phyloP scores from a whole-genome alignment of 768 basidiomycete species.

The Rhodotorula diobovata region DNA sequence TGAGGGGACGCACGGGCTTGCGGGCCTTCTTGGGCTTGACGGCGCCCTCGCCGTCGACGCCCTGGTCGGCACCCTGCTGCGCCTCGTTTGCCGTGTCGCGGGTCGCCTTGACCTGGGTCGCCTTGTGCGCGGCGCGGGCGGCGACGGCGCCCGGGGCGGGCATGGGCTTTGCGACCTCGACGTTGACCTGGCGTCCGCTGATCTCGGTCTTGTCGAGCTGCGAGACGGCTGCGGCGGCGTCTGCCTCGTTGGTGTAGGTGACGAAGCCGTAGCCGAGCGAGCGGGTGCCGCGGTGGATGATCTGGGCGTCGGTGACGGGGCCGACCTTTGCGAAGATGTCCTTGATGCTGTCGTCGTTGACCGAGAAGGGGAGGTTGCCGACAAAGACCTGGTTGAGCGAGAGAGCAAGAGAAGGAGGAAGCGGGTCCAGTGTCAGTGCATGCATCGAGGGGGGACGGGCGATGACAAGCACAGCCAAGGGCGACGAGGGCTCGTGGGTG shows the following conservation, averaged over 20 bases:
- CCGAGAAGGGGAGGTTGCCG: slow-evolving; percentile 90
- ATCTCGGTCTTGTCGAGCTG: slow-evolving; percentile 81
- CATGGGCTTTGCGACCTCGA: slow-evolving; percentile 83
- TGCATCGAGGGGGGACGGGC: neutral
- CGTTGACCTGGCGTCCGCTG: slow-evolving; percentile 78
- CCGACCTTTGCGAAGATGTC: slow-evolving; percentile 83
- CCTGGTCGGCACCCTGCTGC: slow-evolving; percentile 39
- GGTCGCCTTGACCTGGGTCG: slow-evolving; percentile 44
- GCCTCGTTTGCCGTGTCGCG: slow-evolving; percentile 69
- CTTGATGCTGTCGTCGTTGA: slow-evolving; percentile 91
- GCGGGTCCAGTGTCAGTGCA: neutral
- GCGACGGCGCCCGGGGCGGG: slow-evolving; percentile 11
- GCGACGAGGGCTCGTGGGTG: neutral
- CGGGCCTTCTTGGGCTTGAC: slow-evolving; percentile 59
- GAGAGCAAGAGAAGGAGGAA: neutral
- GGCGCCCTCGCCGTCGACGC: slow-evolving; percentile 22
- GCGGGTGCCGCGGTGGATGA: slow-evolving; percentile 57
- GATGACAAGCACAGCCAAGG: neutral
- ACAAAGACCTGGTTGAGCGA: slow-evolving; percentile 67
- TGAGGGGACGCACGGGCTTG: slow-evolving; percentile 28
- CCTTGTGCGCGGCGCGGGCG: slow-evolving; percentile 27
- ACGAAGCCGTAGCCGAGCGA: slow-evolving; percentile 71
- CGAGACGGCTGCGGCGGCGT: slow-evolving; percentile 80
- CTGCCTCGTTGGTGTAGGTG: slow-evolving; percentile 70
- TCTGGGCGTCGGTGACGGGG: slow-evolving; percentile 75